Percentiles rank a stretch among this genome's conserved stretches.
phyloP scores from a whole-genome alignment of 345 rosid species.

The Geranium rotundifolium region DNA sequence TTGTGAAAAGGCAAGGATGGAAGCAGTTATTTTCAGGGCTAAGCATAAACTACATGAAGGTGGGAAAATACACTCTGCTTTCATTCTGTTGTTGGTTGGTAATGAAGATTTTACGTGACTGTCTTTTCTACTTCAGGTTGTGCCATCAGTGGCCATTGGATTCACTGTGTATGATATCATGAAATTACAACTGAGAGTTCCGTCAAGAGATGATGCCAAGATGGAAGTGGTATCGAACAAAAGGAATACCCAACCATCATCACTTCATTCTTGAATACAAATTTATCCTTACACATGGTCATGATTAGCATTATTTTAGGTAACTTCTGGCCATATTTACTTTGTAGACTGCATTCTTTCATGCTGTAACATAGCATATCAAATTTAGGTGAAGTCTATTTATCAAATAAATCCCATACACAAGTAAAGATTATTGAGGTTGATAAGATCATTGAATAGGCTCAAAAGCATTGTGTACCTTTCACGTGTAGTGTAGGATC shows the following conservation, averaged over 20 bases:
- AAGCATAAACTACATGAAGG: constrained; percentile 89
- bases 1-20: constrained; percentile 78
- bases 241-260: constrained; percentile 34
- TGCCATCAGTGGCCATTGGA: constrained; percentile 88
- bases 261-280: constrained; percentile 29
- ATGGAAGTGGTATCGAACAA: constrained; percentile 40
- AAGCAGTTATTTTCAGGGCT: constrained; percentile 89
- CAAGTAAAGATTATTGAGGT: constrained; percentile 3
- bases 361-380: constrained; percentile 7
- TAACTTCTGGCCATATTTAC: constrained; percentile 10
- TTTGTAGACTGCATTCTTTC: constrained; percentile 29
- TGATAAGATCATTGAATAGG: no score
- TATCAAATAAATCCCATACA: background rate
- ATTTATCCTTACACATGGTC: background rate
- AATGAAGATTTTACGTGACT: background rate
- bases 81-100: background rate
- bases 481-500: no score
- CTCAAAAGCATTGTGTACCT: background rate
- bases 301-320: constrained; percentile 1
- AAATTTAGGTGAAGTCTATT: background rate
- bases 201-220: constrained; percentile 56
- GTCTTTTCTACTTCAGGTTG: constrained; percentile 37
- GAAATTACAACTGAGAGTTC: constrained; percentile 72
- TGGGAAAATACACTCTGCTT: constrained; percentile 6
- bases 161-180: constrained; percentile 83